These are phyloP conservation scores for Kluyveromyces sp. DNA, from an alignment of 1,139 yeast species.

Conservation along the genomic window DNA sequence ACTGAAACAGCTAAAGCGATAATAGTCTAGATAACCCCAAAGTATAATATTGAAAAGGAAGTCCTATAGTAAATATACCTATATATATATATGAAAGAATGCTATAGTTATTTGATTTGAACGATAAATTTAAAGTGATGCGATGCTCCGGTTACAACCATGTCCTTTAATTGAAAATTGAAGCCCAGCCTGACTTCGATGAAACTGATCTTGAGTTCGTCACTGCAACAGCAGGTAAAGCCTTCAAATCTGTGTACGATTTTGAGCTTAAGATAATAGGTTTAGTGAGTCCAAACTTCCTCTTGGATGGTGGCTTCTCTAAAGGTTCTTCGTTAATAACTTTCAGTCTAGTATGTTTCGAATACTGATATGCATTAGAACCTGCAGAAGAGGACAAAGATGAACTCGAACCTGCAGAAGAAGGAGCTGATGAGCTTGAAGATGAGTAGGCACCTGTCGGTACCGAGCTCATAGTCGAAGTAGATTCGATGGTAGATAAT, in stretches of 20 bases:
- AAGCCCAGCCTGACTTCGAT: slow-evolving; percentile 1
- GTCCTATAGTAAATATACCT: too few relatives aligned
- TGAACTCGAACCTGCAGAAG: slow-evolving; percentile 8
- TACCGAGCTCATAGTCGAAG: not conserved
- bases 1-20: too few relatives aligned
- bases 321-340: not conserved
- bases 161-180: not conserved
- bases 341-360: not conserved
- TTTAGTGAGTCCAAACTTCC: slow-evolving; percentile 11
- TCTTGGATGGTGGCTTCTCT: not conserved
- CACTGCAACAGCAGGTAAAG: not conserved
- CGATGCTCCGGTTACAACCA: too few relatives aligned
- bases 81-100: too few relatives aligned
- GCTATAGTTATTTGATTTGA: too few relatives aligned
- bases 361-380: too few relatives aligned
- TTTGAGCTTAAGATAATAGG: slow-evolving; percentile 6
- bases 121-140: too few relatives aligned
- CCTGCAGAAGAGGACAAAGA: not conserved
- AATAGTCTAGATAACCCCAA: too few relatives aligned
- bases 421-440: not conserved
- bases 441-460: slow-evolving; percentile 8
- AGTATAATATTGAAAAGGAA: too few relatives aligned
- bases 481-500: slow-evolving; percentile 19
- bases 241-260: slow-evolving; percentile 1
- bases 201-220: not conserved